Base-by-base conservation (phyloP, 768 basidiomycete genomes). In the Porpolomopsis calyptriformis region DNA sequence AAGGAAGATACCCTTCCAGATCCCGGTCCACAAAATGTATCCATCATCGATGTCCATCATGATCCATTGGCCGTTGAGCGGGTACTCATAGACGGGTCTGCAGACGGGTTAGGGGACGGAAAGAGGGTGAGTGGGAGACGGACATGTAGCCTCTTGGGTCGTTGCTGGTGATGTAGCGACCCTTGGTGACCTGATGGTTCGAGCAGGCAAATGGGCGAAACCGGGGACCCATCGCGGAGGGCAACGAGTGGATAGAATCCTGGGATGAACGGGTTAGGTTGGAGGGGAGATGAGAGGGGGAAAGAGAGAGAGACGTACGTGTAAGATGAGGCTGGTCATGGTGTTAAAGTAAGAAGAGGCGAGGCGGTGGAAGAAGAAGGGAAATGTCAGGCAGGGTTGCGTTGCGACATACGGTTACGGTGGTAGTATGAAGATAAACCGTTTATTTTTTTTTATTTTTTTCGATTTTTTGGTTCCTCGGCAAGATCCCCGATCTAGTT, bases 1-100 rank as follows among this genome's bases (percentile, higher is more conserved):
- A 25, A 24, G 6, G 16, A 19, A 0, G 37, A 49, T 48, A 87
- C 87, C 88, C 73, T 92, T 92, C 89, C 89, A 92, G 44, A 92
- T 92, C 8, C 87, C 85, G 1, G 90, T 92, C 88, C 89, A 92
- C 14, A 90, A 69, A 48, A 92, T 82, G 60, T 88, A 91, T 2
- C 89, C 89, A 59, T 90, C 88, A 60, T 92, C 89, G 57, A 87
- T 84, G 66, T 92, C 89, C 77, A 91, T 88, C 89, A 92, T 91
- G 57, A 92, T 86, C 85, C 87, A 89, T 57, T 91, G 87, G 18
- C 82, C 84, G 51, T 88, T 87, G 46, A 92, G 70, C 1, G 85
- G 86, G 55, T 90, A 92, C 60, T 92, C 89, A 57, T 85, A 91
- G 9, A 92, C 89, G 10, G 87, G 86, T 45, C 88, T 77, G 49